phyloP scores from a whole-genome alignment of 2,329 filamentous ascomycete genomes.

The Alternaria sp. region DNA sequence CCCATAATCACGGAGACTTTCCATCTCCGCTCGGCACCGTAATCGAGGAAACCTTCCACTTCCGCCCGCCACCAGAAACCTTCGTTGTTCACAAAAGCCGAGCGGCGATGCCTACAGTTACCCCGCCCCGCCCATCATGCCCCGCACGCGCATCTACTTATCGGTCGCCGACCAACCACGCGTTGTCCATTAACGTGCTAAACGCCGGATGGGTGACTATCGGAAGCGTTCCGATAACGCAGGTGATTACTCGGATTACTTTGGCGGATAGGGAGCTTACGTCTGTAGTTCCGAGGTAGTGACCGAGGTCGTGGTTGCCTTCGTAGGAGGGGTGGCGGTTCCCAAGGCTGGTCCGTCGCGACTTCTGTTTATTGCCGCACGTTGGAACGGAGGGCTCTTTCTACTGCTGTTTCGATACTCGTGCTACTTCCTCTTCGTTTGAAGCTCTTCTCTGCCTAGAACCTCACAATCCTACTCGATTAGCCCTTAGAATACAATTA shows the following conservation, averaged over 20 bases:
- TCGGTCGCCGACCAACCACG: constrained; percentile 1
- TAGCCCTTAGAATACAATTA: background rate
- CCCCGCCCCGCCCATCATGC: background rate
- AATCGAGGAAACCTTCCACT: background rate
- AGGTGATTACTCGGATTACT: background rate
- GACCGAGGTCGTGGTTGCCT: background rate
- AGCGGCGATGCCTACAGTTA: background rate
- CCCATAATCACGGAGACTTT: background rate
- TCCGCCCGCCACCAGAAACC: background rate
- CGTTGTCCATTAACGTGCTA: background rate
- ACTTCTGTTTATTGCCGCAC: background rate
- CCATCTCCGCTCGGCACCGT: background rate
- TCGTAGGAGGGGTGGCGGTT: background rate
- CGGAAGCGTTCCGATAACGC: background rate
- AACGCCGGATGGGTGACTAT: background rate
- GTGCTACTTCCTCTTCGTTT: background rate
- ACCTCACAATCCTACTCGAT: background rate
- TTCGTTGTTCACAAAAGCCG: background rate
- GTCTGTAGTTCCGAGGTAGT: constrained; percentile 4
- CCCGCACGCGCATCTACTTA: background rate
- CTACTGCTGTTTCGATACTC: background rate
- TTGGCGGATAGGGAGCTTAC: background rate
- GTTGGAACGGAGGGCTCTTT: background rate
- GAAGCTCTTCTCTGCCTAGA: background rate
- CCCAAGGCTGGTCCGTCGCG: background rate